Base-by-base conservation (phyloP, 2,329 filamentous ascomycete genomes). In the Cordyceps farinosa region DNA sequence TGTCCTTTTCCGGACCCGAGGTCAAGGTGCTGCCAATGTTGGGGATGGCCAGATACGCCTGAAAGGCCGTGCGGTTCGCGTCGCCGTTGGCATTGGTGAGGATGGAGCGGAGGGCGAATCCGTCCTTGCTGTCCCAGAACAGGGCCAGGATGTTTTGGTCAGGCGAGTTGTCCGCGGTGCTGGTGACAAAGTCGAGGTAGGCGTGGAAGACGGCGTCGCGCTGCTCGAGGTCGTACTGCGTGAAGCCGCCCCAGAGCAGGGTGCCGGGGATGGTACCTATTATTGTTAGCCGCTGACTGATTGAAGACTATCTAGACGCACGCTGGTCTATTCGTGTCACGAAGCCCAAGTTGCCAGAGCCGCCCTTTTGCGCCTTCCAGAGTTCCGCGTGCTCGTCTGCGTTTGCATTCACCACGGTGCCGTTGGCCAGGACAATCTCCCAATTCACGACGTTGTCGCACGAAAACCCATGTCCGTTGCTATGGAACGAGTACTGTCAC, bases 321-420 rank as follows among this genome's bases (percentile, higher is more conserved):
- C 51, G 52, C 59, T 66, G 63, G 50, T 74, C 70, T 7, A 71
- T 58, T 11, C 68, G 66, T 15, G 77, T 73, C 22, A 75, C 70
- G 59, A 77, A 71, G n/a, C 78, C 79, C 51, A 80, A 76, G 68
- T 82, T 83, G 50, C 74, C 76, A 4, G 75, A 74, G n/a, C 81
- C 80, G 7, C 80, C 81, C 61, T 79, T 78, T 1, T 82, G 70
- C 0, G 79, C 80, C 61, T 74, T 75, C 69, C 73, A 82, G 1
- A 83, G 73, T 45, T 81, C 78, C 0, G 68, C 11, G 58, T 82
- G 74, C 8, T 73, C 62, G 0, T 70, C 53, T 0, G 66, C 66
- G 54, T 76, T 80, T 15, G 76, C 79, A 6, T 78, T 76, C 32
- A 81, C 69, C 22, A 82, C 73, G 1, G 65, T 61, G 5, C 80